These are phyloP conservation scores for Hypomontagnella submonticulosa DNA, from an alignment of 495 filamentous ascomycete genomes.

Conservation along the genomic window DNA sequence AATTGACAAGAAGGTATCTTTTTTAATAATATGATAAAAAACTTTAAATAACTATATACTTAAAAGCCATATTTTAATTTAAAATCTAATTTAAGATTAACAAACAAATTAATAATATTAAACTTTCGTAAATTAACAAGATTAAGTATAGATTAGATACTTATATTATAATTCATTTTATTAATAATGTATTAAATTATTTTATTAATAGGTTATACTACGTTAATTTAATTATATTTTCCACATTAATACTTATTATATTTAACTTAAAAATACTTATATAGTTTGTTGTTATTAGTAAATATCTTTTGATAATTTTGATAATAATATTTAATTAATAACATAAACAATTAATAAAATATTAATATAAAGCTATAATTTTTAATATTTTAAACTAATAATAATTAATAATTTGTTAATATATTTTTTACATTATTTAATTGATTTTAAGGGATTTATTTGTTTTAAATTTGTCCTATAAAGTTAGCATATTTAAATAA, in stretches of 20 bases:
- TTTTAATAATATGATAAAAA: too few relatives aligned
- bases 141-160: too few relatives aligned
- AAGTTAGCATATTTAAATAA: neutral
- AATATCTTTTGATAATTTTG: neutral
- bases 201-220: neutral
- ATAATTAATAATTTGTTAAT: neutral
- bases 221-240: neutral
- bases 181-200: neutral
- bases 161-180: too few relatives aligned
- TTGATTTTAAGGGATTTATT: neutral
- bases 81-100: too few relatives aligned
- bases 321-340: neutral
- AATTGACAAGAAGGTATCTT: too few relatives aligned
- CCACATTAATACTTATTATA: too few relatives aligned
- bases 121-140: too few relatives aligned
- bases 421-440: neutral
- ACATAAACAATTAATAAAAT: neutral
- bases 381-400: neutral
- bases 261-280: slow-evolving; percentile 5
- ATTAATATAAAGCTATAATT: neutral
- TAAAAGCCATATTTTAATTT: too few relatives aligned
- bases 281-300: neutral
- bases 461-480: neutral
- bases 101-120: too few relatives aligned
- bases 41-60: too few relatives aligned